phyloP scores from a whole-genome alignment of 1,284 basidiomycete genomes.

The Melampsora allii-populina region DNA sequence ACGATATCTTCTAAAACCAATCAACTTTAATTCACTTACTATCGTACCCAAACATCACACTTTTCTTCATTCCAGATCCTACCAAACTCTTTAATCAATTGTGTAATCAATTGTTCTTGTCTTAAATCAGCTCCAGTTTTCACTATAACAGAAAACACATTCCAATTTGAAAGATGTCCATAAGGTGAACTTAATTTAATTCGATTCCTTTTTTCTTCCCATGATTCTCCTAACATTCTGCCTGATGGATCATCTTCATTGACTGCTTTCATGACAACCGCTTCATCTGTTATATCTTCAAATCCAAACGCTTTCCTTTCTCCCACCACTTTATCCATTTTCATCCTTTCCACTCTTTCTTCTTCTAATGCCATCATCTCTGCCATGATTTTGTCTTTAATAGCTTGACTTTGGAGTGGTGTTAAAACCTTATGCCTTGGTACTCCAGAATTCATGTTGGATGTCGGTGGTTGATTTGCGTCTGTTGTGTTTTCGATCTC shows the following conservation, averaged over 20 bases:
- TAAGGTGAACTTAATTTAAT: constrained; percentile 91
- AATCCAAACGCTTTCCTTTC: background rate
- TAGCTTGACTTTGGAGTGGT: constrained; percentile 76
- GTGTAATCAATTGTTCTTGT: constrained; percentile 95
- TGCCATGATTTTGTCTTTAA: constrained; percentile 93
- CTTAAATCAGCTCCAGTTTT: constrained; percentile 96
- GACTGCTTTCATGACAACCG: constrained; percentile 79
- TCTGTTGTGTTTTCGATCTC: constrained; percentile 5
- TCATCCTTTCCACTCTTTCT: constrained; percentile 93
- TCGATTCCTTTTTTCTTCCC: constrained; percentile 89
- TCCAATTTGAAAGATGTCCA: constrained; percentile 78
- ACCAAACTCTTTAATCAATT: constrained; percentile 88
- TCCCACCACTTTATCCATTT: constrained; percentile 56
- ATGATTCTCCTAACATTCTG: constrained; percentile 92
- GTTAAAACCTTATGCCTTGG: constrained; percentile 57
- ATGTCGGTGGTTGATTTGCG: constrained; percentile 7
- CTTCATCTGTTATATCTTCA: constrained; percentile 49
- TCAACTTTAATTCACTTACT: constrained; percentile 50
- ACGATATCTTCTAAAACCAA: background rate
- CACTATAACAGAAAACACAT: constrained; percentile 87
- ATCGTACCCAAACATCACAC: constrained; percentile 83
- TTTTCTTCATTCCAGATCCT: constrained; percentile 92
- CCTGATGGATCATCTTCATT: constrained; percentile 97
- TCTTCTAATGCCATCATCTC: constrained; percentile 98
- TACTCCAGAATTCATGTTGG: constrained; percentile 44